phyloP scores from a whole-genome alignment of 148 eudicot genomes.

The Amaranthus hypochondriacus region DNA sequence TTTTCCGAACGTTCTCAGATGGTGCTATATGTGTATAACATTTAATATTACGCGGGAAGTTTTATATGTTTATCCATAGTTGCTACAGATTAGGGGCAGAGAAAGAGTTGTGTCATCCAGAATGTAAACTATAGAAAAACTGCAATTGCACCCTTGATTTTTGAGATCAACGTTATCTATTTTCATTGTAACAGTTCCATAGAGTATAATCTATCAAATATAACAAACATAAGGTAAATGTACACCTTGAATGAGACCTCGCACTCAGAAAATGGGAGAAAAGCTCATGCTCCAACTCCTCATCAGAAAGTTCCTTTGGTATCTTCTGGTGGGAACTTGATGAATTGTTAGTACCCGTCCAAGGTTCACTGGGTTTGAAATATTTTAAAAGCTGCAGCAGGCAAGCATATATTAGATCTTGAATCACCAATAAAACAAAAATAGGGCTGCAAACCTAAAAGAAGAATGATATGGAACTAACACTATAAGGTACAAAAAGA shows the following conservation, averaged over 20 bases:
- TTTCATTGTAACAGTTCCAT: neutral
- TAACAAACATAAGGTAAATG: neutral
- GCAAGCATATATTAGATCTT: neutral
- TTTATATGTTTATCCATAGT: neutral
- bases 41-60: too few species aligned
- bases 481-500: neutral
- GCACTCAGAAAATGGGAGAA: slow-evolving; percentile 34
- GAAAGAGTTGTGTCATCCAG: neutral
- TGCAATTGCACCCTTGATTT: neutral
- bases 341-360: slow-evolving; percentile 36
- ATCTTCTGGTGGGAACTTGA: slow-evolving; percentile 25
- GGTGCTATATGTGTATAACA: too few species aligned
- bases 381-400: slow-evolving; percentile 14
- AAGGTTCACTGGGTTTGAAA: slow-evolving; percentile 28
- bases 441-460: neutral
- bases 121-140: neutral
- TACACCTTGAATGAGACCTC: slow-evolving; percentile 41
- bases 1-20: too few species aligned
- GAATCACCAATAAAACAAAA: neutral
- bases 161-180: neutral
- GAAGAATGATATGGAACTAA: neutral
- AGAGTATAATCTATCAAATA: neutral
- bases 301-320: slow-evolving; percentile 35
- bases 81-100: neutral
- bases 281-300: slow-evolving; percentile 46